Percentiles rank a stretch among this genome's conserved stretches.
phyloP scores from a whole-genome alignment of 2,329 filamentous ascomycete genomes.

The Coniochaeta hoffmannii region DNA sequence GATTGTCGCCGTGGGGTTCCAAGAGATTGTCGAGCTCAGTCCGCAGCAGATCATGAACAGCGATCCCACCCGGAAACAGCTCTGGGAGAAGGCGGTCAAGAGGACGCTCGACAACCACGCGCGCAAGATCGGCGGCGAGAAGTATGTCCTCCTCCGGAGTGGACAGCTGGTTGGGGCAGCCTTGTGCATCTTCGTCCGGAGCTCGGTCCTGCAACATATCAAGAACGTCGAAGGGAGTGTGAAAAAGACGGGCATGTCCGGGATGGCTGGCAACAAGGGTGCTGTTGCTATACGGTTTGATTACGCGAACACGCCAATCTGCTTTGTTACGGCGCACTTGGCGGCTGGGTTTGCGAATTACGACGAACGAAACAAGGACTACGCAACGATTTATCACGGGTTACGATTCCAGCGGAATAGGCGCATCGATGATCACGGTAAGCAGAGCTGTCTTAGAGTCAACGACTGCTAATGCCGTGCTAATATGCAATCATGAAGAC shows the following conservation, averaged over 20 bases:
- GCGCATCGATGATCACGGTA: slow-evolving; percentile 83
- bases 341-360: slow-evolving; percentile 96
- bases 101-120: slow-evolving; percentile 68
- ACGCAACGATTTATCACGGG: slow-evolving; percentile 79
- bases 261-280: slow-evolving; percentile 96
- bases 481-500: slow-evolving; percentile 34
- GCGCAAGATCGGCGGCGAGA: slow-evolving; percentile 56
- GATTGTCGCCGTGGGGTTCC: slow-evolving; percentile 86
- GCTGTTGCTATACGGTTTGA: slow-evolving; percentile 95
- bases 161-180: slow-evolving; percentile 94
- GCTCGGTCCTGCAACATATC: slow-evolving; percentile 68
- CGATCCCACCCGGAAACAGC: slow-evolving; percentile 74
- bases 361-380: slow-evolving; percentile 91
- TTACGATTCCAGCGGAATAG: slow-evolving; percentile 86
- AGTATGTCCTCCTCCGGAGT: slow-evolving; percentile 83
- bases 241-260: slow-evolving; percentile 91
- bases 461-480: neutral
- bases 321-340: slow-evolving; percentile 93
- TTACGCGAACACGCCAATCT: slow-evolving; percentile 85
- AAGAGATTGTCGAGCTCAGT: slow-evolving; percentile 96
- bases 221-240: slow-evolving; percentile 96
- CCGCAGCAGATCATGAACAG: slow-evolving; percentile 99
- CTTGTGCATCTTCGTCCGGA: slow-evolving; percentile 82
- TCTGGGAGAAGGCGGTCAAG: slow-evolving; percentile 81
- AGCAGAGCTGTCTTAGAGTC: neutral